Conservation (phyloP, 345 rosid species). For the Eucalyptus grandis region DNA sequence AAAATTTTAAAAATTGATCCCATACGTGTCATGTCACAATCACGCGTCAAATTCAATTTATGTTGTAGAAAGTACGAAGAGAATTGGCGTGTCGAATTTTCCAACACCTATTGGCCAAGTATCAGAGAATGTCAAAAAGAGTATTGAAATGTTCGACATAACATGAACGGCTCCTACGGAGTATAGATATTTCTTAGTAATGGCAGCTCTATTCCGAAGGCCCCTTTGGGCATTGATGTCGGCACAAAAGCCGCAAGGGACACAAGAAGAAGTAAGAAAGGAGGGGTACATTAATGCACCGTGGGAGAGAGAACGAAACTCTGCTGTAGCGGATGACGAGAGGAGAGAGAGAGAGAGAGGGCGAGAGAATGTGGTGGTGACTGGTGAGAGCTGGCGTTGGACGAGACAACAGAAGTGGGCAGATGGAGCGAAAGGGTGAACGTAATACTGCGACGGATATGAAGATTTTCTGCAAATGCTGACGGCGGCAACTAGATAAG, state of each 20-base stretch:
- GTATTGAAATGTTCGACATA: too few relatives aligned
- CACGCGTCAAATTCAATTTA: too few relatives aligned
- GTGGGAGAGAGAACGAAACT: neutral
- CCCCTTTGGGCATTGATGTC: neutral
- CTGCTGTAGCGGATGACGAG: neutral
- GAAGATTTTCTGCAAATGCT: neutral
- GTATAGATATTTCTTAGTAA: too few relatives aligned
- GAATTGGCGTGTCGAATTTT: too few relatives aligned
- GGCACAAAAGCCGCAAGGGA: neutral
- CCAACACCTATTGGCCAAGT: rapidly evolving
- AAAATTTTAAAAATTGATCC: too few relatives aligned
- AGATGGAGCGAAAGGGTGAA: neutral
- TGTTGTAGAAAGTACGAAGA: too few relatives aligned
- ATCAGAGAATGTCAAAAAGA: too few relatives aligned
- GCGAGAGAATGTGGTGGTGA: neutral
- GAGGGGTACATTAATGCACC: neutral
- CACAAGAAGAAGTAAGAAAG: neutral
- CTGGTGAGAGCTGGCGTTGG: neutral
- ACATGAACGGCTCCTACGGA: too few relatives aligned
- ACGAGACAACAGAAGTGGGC: neutral
- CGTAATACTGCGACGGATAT: neutral
- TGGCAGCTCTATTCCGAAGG: neutral
- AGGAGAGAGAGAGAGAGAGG: too few relatives aligned
- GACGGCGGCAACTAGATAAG: neutral
- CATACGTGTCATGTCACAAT: rapidly evolving